These are phyloP conservation scores for Endothia cerciana DNA, from an alignment of 2,329 filamentous ascomycete species.

Conservation along the genomic window DNA sequence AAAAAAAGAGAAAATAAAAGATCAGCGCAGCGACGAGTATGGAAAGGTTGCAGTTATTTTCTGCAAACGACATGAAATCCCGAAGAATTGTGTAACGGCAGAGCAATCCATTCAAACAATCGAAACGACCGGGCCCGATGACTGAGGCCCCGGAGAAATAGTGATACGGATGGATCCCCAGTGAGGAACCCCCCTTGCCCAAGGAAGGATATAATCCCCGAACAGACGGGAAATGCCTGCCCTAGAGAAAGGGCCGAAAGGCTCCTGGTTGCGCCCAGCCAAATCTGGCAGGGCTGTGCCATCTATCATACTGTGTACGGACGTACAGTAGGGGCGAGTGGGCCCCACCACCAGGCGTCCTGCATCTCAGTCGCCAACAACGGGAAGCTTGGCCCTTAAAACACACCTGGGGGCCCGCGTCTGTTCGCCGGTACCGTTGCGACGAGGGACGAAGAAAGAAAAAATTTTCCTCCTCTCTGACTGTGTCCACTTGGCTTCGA, in stretches of 20 bases:
- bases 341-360: constrained; percentile 13
- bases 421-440: constrained; percentile 9
- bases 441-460: background rate
- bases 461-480: background rate
- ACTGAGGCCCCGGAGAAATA: background rate
- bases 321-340: background rate
- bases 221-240: constrained; percentile 22
- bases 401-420: constrained; percentile 9
- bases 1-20: too few species aligned
- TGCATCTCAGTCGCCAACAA: constrained; percentile 21
- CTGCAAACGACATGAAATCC: background rate
- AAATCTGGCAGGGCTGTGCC: constrained; percentile 5
- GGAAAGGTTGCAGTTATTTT: background rate
- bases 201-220: constrained; percentile 9
- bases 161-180: constrained; percentile 16
- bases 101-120: constrained; percentile 24
- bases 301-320: background rate
- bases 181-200: constrained; percentile 10
- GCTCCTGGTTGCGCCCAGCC: constrained; percentile 1
- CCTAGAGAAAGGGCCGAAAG: constrained; percentile 29
- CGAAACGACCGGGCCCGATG: constrained; percentile 18
- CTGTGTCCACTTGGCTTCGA: background rate
- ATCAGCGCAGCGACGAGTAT: background rate
- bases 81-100: constrained; percentile 10
- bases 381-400: constrained; percentile 18